A percentile compares a stretch with the other conserved stretches of the same genome.
These are phyloP conservation scores for Insectozyma bohioensis DNA, from an alignment of 1,139 yeast species.

Conservation along the genomic window DNA sequence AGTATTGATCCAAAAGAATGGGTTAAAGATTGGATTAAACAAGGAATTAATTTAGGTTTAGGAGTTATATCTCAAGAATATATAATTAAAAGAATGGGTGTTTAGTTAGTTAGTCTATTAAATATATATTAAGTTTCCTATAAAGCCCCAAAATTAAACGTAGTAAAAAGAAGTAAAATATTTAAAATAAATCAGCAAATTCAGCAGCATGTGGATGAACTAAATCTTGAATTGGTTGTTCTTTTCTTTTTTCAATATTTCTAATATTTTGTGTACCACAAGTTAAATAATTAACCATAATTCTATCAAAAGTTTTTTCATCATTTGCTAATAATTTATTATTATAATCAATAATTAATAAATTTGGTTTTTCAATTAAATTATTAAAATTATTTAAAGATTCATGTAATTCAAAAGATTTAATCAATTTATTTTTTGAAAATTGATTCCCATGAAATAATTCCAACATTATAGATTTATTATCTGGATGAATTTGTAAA, in stretches of 20 bases:
- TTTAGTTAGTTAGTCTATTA: constrained; percentile 12
- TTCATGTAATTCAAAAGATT: constrained; percentile 13
- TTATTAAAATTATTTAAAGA: constrained; percentile 9
- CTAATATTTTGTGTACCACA: constrained; percentile 36
- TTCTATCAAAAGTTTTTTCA: constrained; percentile 40
- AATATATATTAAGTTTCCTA: neutral
- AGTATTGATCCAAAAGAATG: constrained; percentile 83
- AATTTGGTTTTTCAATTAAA: constrained; percentile 27
- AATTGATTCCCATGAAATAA: constrained; percentile 17
- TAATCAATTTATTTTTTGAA: constrained; percentile 14
- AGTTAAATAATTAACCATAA: constrained; percentile 42
- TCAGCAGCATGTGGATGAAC: constrained; percentile 50
- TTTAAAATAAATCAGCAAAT: constrained; percentile 48
- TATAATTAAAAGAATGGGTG: constrained; percentile 90
- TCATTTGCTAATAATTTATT: constrained; percentile 53
- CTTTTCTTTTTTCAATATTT: neutral
- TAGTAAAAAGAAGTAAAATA: too few relatives aligned
- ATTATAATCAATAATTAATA: constrained; percentile 56
- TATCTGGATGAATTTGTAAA: constrained; percentile 47
- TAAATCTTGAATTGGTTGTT: constrained; percentile 16
- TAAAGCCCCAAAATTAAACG: too few relatives aligned
- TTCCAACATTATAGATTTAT: constrained; percentile 29
- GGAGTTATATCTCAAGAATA: constrained; percentile 90
- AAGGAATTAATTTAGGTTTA: constrained; percentile 73
- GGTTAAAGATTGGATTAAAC: constrained; percentile 92